Base-by-base conservation (phyloP, 108 stramenopile species). In the Nitzschia putrida region DNA sequence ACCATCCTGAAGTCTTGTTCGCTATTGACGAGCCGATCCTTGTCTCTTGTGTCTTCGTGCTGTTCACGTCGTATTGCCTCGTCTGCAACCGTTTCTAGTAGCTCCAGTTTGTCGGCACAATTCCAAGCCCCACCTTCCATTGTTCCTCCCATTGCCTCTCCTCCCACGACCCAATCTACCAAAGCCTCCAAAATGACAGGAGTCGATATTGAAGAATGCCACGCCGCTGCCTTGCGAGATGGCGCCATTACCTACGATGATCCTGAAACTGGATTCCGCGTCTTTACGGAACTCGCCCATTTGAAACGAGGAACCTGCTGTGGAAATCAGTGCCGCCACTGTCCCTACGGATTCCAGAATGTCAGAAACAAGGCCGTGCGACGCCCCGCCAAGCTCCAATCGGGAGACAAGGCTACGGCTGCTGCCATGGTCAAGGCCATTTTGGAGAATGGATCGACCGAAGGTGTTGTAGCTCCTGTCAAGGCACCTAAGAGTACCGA, bases 241-340 rank as follows among this genome's bases (percentile, higher is more conserved):
- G 85, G 81, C 37, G 71, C 73, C 47, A 79, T 61, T 21, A 87
- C 90, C 29, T 98, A 98, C 63, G 70, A 80, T 24, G 97, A 97
- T 69, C 95, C 97, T 13, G 57, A 57, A 9, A 95, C 94, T 9
- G 97, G 95, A 9, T 97, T 91, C 80, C 84, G 64, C 7, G 93
- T 94, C 43, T 95, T 96, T 80, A 97, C 97, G 0, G 86, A 90
- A 67, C 38, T 85, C 9, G 67, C 84, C 2, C 95, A 94, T 72
- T 77, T 82, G 54, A 79, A 83, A 57, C 83, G 95, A 45, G 97
- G 95, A 12, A 85, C 61, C 40, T 97, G 97, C 69, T 97, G 97
- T 77, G 97, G 97, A 13, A 84, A 82, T 58, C 74, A 71, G 14
- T 97, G 97, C 79, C 89, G 95, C 18, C 96, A 97, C 70, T 97